Base-by-base conservation (phyloP, 495 filamentous ascomycete genomes). In the Letharia lupina region DNA sequence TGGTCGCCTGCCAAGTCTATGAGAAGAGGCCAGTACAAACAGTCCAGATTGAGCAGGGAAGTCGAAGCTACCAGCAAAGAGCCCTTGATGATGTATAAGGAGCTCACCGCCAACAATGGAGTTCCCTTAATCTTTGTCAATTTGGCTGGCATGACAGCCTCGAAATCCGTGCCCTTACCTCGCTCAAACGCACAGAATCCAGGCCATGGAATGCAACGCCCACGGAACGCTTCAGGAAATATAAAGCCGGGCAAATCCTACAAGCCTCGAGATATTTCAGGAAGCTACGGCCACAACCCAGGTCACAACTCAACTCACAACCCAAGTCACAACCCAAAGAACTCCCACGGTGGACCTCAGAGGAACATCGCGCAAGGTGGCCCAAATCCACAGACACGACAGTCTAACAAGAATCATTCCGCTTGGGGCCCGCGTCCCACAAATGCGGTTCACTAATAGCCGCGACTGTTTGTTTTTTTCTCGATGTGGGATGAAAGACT, bases 1-100 rank as follows among this genome's bases (percentile, higher is more conserved):
- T 84, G 81, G 81, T 70, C 71, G 48, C 72, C 69, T 77, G 84
- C 84, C 72, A 77, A 71, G 74, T 77, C 40, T 72, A 71, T 75
- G 16, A 35, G 74, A 33, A 78, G 77, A n/a, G 65, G 67, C 7
- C 81, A 79, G 66, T 66, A 73, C 70, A 13, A 72, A 70, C 62
- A 78, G 72, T 63, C 72, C 75, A 75, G 48, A 33, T 31, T 64
- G 15, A 65, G 73, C 41, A 77, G 67, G 56, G 62, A 70, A 54
- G 61, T 67, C 5, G 64, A 70, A 28, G 52, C 68, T 47, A 48
- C 62, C 39, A 70, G 65, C 52, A 41, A 71, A 77, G 20, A 78
- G 15, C 33, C 33, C 39, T 67, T 42, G 4, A 39, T 41, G 18
- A 45, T 61, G 35, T 35, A 59, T 23, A 62, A 60, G 61, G 54